Evolutionary conservation across 1,139 yeast genomes (phyloP), one percentile per base, ranked within the genome.

Genomic region (Suhomyces chickasaworum): DNA sequence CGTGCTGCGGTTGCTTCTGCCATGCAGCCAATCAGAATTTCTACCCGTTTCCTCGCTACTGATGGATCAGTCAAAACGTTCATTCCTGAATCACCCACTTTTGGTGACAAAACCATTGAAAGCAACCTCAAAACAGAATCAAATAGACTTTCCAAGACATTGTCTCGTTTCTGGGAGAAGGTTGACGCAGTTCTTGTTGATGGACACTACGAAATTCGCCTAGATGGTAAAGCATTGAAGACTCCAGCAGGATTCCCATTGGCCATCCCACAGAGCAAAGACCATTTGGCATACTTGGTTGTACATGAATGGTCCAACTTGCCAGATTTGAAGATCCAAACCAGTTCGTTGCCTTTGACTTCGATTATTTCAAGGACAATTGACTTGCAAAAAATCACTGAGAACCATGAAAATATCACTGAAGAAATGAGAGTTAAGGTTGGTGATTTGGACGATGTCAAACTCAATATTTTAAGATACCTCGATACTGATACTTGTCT

Each of bases 401-500:
- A 53, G 9, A 57, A 55, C 10, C 41, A 45, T 8, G 64, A 54
- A 3, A 61, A 65, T 1, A 75, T 77, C 48, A 64, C 71, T 45
- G 54, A 53, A 4, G 86, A 83, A 45, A 64, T 77, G 48, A 65
- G 75, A 17, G 78, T 83, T 27, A 84, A 83, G 60, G 77, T 84
- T 33, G 89, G 90, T 8, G 78, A 73, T 52, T 67, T 80, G 41
- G 77, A 75, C 6, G 81, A 78, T 46, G 75, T 86, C 33, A 77
- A 80, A 52, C 61, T 71, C 42, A 76, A 77, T 51, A 63, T 93
- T 53, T 70, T 91, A 57, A 83, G 93, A 48, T 93, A 90, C 61
- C 72, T 95, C 46, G 99, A 93, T 61, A 93, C 99, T 1, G 99
- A 93, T 63, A 90, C 98, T 1, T 73, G 96, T 55, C 75, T 93